Evolutionary conservation across 768 basidiomycete species (phyloP), one percentile per base, ranked within the genome.

Genomic region (Russula brevipes): DNA sequence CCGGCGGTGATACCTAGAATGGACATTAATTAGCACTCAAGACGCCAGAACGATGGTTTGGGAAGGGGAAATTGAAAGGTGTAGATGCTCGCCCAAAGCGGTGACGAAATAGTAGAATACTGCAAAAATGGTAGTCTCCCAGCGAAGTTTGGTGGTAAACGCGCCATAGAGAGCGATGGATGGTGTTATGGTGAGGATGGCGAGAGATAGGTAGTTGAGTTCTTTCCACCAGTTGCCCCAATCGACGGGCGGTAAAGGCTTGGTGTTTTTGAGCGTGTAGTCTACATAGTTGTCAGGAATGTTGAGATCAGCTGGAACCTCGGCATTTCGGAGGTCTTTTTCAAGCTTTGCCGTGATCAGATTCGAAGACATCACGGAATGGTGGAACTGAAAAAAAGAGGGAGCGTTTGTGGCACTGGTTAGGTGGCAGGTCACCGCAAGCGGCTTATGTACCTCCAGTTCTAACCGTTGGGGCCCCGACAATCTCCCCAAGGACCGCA

Each of bases 1-100:
- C 97, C 96, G 10, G 91, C 91, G 0, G 91, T 94, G 63, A 94
- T 92, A 31, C 91, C 85, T 86, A 56, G 9, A 55, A 36, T 56
- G 11, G 36, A 45, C 14, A 33, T 33, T 19, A 44, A 46, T 51
- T 30, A 38, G 41, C 51, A 49, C 24, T 24, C 24, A 24, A 24
- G 24, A 24, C 24, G 24, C 24, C 24, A 24, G 24, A 24, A 24
- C 24, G 24, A 24, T 24, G 24, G 24, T 24, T 24, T 5, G 7
- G 12, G 16, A 16, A 49, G 47, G 36, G 38, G 57, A 57, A 63
- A 45, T 41, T 30, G n/a, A 19, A 4, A 5, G 35, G 68, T 72
- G 62, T 78, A 78, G 30, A 52, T 57, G 78, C 82, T 68, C 72
- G 85, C 91, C 93, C 16, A 96, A 81, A 42, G 94, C 96, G 8